Percentiles rank a stretch among this genome's conserved stretches.
Evolutionary conservation across 331 rosid genomes (phyloP).

Genomic region (Malus hybrid): DNA sequence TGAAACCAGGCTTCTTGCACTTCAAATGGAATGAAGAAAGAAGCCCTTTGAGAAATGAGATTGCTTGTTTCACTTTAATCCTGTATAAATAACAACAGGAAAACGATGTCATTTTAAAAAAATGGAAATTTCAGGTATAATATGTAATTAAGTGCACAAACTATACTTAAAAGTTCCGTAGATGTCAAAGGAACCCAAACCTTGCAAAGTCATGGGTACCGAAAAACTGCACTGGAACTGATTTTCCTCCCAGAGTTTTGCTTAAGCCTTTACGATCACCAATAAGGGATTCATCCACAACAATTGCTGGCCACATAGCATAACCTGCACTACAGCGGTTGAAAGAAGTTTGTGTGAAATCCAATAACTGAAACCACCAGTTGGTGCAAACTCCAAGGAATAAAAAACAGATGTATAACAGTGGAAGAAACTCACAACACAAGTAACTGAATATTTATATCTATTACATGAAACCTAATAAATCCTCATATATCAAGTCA

Average conservation of each 20-base stretch:
- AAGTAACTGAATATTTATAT: background rate
- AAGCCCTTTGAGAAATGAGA: slow-evolving; percentile 88
- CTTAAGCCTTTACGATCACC: slow-evolving; percentile 76
- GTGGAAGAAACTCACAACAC: background rate
- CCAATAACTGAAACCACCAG: background rate
- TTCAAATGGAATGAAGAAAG: slow-evolving; percentile 78
- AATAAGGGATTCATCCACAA: slow-evolving; percentile 80
- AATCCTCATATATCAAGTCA: background rate
- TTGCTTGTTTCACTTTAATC: slow-evolving; percentile 68
- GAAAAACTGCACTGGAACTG: slow-evolving; percentile 90
- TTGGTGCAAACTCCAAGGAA: background rate
- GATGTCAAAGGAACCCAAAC: slow-evolving; percentile 32
- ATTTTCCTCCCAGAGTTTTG: slow-evolving; percentile 56
- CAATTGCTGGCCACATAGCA: slow-evolving; percentile 99
- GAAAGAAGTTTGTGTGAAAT: slow-evolving; percentile 13
- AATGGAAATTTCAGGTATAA: background rate
- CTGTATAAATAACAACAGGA: slow-evolving; percentile 33
- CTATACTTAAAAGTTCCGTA: slow-evolving; percentile 13
- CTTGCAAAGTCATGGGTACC: slow-evolving; percentile 99
- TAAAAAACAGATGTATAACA: background rate
- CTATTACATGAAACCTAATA: background rate
- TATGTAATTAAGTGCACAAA: background rate
- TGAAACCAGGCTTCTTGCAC: slow-evolving; percentile 72
- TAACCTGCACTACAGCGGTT: slow-evolving; percentile 58
- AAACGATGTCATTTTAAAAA: slow-evolving; percentile 2